phyloP scores from a whole-genome alignment of 2,329 filamentous ascomycete genomes.

The Coniochaeta hoffmannii region DNA sequence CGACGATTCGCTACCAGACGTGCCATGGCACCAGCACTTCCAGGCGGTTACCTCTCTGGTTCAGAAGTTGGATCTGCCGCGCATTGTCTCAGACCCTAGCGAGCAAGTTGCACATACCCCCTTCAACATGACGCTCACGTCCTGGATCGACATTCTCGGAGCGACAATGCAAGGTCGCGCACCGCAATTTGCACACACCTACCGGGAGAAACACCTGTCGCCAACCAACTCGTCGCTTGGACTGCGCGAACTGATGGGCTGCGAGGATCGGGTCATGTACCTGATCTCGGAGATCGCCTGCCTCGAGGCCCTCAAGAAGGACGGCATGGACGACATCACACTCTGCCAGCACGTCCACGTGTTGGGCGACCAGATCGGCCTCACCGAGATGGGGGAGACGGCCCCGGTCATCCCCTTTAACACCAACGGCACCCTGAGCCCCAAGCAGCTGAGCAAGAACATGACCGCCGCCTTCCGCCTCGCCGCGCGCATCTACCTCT shows the following conservation, averaged over 20 bases:
- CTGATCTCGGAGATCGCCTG: slow-evolving; percentile 96
- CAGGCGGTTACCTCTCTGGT: slow-evolving; percentile 82
- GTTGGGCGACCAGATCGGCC: slow-evolving; percentile 79
- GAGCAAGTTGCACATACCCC: slow-evolving; percentile 59
- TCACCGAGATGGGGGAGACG: slow-evolving; percentile 62
- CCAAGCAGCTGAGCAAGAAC: slow-evolving; percentile 78
- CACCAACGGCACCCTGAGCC: slow-evolving; percentile 66
- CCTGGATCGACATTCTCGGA: slow-evolving; percentile 97
- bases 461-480: slow-evolving; percentile 87
- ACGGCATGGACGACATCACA: slow-evolving; percentile 76
- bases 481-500: slow-evolving; percentile 93
- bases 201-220: slow-evolving; percentile 86
- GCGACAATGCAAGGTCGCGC: slow-evolving; percentile 84
- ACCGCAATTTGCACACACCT: slow-evolving; percentile 88
- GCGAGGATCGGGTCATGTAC: slow-evolving; percentile 96
- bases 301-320: slow-evolving; percentile 78
- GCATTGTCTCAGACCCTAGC: slow-evolving; percentile 53
- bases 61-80: slow-evolving; percentile 73
- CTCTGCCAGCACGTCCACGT: slow-evolving; percentile 84
- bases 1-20: slow-evolving; percentile 79
- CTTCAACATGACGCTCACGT: slow-evolving; percentile 90
- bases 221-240: slow-evolving; percentile 55
- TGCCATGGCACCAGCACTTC: slow-evolving; percentile 96
- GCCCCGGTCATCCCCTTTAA: slow-evolving; percentile 55
- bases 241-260: slow-evolving; percentile 90